Base-by-base conservation (phyloP, 192 early-diverging fungal species). In the Dissophora ornata region DNA sequence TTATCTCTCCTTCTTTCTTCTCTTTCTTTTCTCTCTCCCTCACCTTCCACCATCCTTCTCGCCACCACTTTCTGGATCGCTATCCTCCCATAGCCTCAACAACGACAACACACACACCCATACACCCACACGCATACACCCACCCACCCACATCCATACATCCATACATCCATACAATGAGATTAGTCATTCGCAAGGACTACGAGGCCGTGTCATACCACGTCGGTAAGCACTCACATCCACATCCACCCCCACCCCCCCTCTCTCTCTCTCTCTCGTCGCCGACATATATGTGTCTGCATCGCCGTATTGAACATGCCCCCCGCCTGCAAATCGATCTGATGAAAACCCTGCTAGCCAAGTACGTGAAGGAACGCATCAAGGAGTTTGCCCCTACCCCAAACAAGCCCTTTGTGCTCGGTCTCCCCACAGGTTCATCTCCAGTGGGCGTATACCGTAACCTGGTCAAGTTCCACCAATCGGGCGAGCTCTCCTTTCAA, bases 361-460 rank as follows among this genome's bases (percentile, higher is more conserved):
- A 88, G 68, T 95, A 95, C 69, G 83, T 95, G 63, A 88, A 87
- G 71, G 84, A 90, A 67, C 86, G 93, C 51, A 92, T 95, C 57
- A 79, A 84, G 40, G 86, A 90, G 65, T 95, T 93, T 69, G 81
- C 78, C 21, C 93, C 93, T 29, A 88, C 90, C n/a, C 46, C 83
- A 13, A 86, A 88, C 53, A 83, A 86, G 50, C 93, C 93, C 16
- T 95, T 95, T 59, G 93, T 95, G 30, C 84, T 95, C 19, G 93
- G 93, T 36, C 84, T 95, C 22, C 93, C 93, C 44, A 95, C 93
- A 11, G 93, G 93, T 34, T 93, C 92, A 24, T 93, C 92, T 2
- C 93, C 93, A 15, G 77, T 94, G 22, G 90, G 88, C 45, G 86
- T 91, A 6, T 95, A 95, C 82, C 90, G 90, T 67, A 84, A 87